A percentile compares a stretch with the other conserved stretches of the same genome.
phyloP scores from a whole-genome alignment of 1,284 basidiomycete genomes.

The Trichosporon sp. region DNA sequence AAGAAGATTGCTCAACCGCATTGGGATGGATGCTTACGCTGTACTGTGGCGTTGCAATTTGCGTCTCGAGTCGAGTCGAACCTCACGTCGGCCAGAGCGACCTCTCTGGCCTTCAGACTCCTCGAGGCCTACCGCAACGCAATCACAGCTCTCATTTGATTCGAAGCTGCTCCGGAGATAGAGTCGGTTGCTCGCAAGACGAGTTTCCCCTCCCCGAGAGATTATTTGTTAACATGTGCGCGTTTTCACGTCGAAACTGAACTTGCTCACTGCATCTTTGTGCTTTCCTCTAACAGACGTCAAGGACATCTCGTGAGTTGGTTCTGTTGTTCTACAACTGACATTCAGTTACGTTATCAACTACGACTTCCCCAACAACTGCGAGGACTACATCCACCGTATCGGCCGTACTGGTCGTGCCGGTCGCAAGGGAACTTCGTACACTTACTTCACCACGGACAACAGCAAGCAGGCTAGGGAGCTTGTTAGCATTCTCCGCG shows the following conservation, averaged over 20 bases:
- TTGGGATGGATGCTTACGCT: constrained; percentile 17
- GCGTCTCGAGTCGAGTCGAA: constrained; percentile 22
- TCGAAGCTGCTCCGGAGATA: constrained; percentile 22
- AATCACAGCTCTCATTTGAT: constrained; percentile 21
- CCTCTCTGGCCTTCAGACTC: constrained; percentile 22
- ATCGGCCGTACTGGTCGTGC: constrained; percentile 65
- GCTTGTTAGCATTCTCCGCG: constrained; percentile 81
- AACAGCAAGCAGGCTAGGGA: constrained; percentile 94
- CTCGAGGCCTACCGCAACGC: constrained; percentile 19
- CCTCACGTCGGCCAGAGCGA: constrained; percentile 2
- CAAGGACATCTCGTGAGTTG: constrained; percentile 51
- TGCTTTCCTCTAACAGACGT: constrained; percentile 46
- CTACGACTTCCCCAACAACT: constrained; percentile 89
- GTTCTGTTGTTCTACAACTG: neutral
- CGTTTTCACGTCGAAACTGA: constrained; percentile 31
- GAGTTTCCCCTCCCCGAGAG: constrained; percentile 30
- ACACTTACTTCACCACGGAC: constrained; percentile 94
- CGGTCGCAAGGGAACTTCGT: constrained; percentile 68
- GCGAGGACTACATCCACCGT: constrained; percentile 62
- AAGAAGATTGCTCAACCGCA: constrained; percentile 22
- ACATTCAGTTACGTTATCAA: constrained; percentile 59
- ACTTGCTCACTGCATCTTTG: constrained; percentile 31
- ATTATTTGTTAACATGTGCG: constrained; percentile 34
- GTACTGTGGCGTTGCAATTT: constrained; percentile 16
- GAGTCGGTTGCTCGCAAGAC: constrained; percentile 33